phyloP scores from a whole-genome alignment of 2,329 filamentous ascomycete species.

The Aureobasidium sp. region DNA sequence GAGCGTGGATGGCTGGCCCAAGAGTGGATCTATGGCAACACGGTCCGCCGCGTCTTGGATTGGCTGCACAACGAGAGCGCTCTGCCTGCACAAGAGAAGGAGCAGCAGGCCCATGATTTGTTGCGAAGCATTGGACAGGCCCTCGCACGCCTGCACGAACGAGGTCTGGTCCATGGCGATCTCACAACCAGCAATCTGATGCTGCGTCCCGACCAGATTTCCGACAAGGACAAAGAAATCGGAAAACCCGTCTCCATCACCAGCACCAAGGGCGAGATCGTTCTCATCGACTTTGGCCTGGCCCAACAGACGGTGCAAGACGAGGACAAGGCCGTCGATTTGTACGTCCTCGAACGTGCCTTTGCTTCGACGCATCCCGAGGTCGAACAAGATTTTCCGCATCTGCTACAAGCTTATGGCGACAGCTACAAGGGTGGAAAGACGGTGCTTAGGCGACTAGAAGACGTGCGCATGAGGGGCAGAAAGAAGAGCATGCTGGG shows the following conservation, averaged over 20 bases:
- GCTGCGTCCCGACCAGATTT: constrained; percentile 45
- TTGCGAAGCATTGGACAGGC: constrained; percentile 30
- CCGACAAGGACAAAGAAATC: neutral
- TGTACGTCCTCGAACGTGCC: constrained; percentile 91
- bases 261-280: constrained; percentile 61
- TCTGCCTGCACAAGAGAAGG: constrained; percentile 23
- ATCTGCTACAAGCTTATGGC: constrained; percentile 68
- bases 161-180: constrained; percentile 90
- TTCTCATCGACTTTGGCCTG: constrained; percentile 91
- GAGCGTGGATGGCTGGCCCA: constrained; percentile 66
- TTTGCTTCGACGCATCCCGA: constrained; percentile 92
- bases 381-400: constrained; percentile 67
- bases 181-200: constrained; percentile 97
- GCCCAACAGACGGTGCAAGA: constrained; percentile 74
- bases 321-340: constrained; percentile 89
- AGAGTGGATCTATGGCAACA: constrained; percentile 73
- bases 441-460: constrained; percentile 70
- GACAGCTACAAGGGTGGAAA: constrained; percentile 67
- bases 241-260: constrained; percentile 3
- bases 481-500: constrained; percentile 97
- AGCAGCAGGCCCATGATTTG: constrained; percentile 22
- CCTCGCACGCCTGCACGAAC: constrained; percentile 57
- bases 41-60: constrained; percentile 59
- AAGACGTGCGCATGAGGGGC: constrained; percentile 88
- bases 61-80: constrained; percentile 47